phyloP scores from a whole-genome alignment of 495 filamentous ascomycete species.

The Tuber aestivum region DNA sequence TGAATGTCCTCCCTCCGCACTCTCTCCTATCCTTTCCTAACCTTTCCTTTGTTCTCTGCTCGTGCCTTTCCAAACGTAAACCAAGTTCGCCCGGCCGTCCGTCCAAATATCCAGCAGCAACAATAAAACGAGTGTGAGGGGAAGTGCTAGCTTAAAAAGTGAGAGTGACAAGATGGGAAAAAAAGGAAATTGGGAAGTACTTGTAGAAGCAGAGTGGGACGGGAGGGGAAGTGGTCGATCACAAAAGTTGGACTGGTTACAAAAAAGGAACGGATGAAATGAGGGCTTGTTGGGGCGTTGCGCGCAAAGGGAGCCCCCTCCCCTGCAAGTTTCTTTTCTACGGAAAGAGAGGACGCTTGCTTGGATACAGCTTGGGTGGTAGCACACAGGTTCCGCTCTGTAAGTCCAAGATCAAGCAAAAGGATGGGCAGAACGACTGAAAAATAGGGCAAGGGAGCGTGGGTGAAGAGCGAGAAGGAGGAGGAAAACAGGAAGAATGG shows the following conservation, averaged over 20 bases:
- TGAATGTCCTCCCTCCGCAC: not conserved
- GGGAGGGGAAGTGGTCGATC: not conserved
- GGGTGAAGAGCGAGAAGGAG: not conserved
- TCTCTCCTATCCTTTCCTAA: not conserved
- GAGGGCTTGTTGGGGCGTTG: not conserved
- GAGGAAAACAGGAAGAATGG: conserved; percentile 9
- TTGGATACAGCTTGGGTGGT: not conserved
- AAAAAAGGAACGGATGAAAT: conserved; percentile 1
- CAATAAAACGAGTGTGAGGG: not conserved
- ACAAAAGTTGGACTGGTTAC: not conserved
- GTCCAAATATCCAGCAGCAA: not conserved
- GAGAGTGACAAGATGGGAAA: not conserved
- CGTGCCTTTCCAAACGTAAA: not conserved
- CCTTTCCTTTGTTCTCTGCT: not conserved
- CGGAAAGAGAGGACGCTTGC: not conserved
- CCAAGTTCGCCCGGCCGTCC: not conserved
- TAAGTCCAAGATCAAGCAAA: conserved; percentile 1
- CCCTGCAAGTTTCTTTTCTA: not conserved
- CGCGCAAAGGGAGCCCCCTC: not conserved
- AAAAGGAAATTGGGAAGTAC: not conserved
- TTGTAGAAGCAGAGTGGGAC: not conserved
- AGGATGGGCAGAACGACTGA: conserved; percentile 19
- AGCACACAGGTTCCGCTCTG: not conserved
- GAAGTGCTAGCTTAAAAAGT: not conserved
- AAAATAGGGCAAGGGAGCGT: conserved; percentile 14